Conservation (phyloP, 1,139 yeast genomes). For the Geotrichum klebahnii region DNA sequence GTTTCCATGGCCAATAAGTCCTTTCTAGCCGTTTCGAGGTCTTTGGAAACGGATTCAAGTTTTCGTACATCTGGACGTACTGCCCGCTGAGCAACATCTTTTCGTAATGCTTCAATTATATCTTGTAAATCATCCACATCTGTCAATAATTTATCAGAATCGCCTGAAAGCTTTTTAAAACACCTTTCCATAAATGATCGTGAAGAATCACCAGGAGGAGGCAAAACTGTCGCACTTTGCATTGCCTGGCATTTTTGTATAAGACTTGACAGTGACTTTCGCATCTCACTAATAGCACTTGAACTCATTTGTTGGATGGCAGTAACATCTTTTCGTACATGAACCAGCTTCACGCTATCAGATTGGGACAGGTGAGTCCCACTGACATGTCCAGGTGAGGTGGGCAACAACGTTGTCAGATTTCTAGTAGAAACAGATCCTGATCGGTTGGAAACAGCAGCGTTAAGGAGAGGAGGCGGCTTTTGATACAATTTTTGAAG, state of each 20-base stretch:
- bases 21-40: slow-evolving; percentile 54
- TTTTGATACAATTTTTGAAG: not conserved
- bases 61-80: slow-evolving; percentile 77
- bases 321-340: slow-evolving; percentile 54
- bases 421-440: not conserved
- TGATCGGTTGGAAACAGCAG: not conserved
- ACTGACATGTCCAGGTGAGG: slow-evolving; percentile 6
- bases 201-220: slow-evolving; percentile 48
- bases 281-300: slow-evolving; percentile 45
- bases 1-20: slow-evolving; percentile 52
- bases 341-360: slow-evolving; percentile 36
- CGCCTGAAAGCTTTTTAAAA: slow-evolving; percentile 65
- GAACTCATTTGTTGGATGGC: slow-evolving; percentile 57
- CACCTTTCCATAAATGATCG: slow-evolving; percentile 74
- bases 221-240: slow-evolving; percentile 36
- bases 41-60: slow-evolving; percentile 62
- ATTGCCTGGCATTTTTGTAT: slow-evolving; percentile 50
- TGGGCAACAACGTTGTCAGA: not conserved
- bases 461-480: no score
- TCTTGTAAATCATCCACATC: slow-evolving; percentile 90
- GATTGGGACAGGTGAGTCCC: slow-evolving; percentile 16
- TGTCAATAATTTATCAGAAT: slow-evolving; percentile 69
- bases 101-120: slow-evolving; percentile 78
- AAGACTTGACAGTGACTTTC: slow-evolving; percentile 46
- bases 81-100: slow-evolving; percentile 90